A percentile compares a stretch with the other conserved stretches of the same genome.
These are phyloP conservation scores for Phalaenopsis aphrodite DNA, from an alignment of 106 monocot genomes.

Conservation along the genomic window DNA sequence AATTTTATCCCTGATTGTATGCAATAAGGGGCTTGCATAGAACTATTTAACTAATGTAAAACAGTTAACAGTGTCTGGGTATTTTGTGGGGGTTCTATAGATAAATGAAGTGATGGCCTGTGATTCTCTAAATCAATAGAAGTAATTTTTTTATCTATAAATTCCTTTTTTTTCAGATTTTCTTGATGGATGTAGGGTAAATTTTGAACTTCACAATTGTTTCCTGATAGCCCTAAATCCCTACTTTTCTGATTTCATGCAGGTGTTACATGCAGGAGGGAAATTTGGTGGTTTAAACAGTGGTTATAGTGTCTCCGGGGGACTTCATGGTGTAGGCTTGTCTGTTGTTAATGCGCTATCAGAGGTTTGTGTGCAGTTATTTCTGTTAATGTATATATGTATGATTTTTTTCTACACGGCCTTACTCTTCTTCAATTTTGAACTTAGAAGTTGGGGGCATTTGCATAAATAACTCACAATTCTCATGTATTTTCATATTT, in stretches of 20 bases:
- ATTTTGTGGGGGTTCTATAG: background rate
- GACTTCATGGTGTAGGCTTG: conserved; percentile 93
- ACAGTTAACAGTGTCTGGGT: background rate
- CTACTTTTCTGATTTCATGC: conserved; percentile 6
- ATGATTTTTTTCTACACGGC: background rate
- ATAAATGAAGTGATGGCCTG: background rate
- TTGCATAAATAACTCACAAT: too few species aligned
- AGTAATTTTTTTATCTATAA: too few species aligned
- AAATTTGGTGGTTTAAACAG: conserved; percentile 95
- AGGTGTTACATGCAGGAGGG: conserved; percentile 96
- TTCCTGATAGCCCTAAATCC: background rate
- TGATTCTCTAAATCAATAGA: background rate
- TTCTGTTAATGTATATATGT: background rate
- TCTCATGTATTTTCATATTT: too few species aligned
- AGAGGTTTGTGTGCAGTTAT: conserved; percentile 45
- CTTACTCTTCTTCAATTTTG: background rate
- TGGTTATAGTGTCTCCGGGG: conserved; percentile 94
- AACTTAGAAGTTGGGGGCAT: too few species aligned
- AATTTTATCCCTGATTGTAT: background rate
- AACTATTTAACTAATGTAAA: background rate
- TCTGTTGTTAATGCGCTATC: conserved; percentile 99
- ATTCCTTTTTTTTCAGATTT: background rate
- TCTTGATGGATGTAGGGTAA: background rate
- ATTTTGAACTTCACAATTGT: background rate
- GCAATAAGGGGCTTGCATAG: too few species aligned